phyloP scores from a whole-genome alignment of 495 filamentous ascomycete species.

The Letharia columbiana region DNA sequence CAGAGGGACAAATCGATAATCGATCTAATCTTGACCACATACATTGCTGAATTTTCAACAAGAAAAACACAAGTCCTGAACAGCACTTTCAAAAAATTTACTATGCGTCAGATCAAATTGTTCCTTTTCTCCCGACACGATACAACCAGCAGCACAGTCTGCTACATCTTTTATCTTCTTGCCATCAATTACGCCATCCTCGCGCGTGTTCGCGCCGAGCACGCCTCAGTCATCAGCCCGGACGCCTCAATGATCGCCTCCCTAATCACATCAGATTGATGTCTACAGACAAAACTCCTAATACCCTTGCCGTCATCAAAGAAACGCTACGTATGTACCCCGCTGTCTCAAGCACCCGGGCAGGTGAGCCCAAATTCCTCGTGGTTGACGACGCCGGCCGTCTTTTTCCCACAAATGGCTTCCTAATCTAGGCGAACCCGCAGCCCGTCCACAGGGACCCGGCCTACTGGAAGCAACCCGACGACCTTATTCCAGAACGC shows the following conservation, averaged over 20 bases:
- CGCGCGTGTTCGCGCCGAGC: constrained; percentile 7
- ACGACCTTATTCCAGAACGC: constrained; percentile 34
- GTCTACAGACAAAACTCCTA: constrained; percentile 17
- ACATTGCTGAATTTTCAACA: constrained; percentile 22
- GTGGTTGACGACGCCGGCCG: constrained; percentile 18
- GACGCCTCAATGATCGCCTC: background rate
- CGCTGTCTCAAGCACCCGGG: constrained; percentile 17
- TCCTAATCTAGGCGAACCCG: constrained; percentile 11
- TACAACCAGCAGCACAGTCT: constrained; percentile 33
- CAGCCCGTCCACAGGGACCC: constrained; percentile 15
- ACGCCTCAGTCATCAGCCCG: constrained; percentile 11
- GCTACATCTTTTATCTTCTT: constrained; percentile 39
- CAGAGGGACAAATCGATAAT: constrained; percentile 26
- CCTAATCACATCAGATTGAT: constrained; percentile 16
- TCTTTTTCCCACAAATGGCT: constrained; percentile 27
- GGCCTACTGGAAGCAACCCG: constrained; percentile 18
- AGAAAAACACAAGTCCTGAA: constrained; percentile 23
- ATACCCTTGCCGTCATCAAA: constrained; percentile 22
- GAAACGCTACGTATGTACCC: constrained; percentile 24
- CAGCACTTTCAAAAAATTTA: constrained; percentile 18
- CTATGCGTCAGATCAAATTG: constrained; percentile 24
- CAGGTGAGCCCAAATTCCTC: constrained; percentile 13
- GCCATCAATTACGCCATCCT: constrained; percentile 35
- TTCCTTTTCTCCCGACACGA: constrained; percentile 34
- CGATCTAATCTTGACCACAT: constrained; percentile 33